Base-by-base conservation (phyloP, 2,329 filamentous ascomycete genomes). In the Penicillium sumatraense region DNA sequence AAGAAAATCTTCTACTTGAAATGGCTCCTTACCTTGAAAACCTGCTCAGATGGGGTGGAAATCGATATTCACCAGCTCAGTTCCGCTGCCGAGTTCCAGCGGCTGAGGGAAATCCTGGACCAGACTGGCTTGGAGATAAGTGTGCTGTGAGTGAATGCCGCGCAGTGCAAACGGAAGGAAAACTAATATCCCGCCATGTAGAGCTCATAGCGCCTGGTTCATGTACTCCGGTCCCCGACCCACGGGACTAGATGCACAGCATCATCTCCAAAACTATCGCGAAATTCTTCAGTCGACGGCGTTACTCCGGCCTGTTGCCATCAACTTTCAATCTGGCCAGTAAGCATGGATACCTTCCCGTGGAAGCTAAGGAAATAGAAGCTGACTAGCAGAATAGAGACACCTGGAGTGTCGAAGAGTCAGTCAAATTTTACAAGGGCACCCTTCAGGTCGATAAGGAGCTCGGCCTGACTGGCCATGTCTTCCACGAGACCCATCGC, bases 401-500 rank as follows among this genome's bases (percentile, higher is more conserved):
- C 29, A 53, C 63, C 20, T 73, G 68, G 66, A 62, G 63, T 4
- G 45, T 64, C 2, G 70, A 73, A 14, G 64, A 74, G 14, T 69
- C 70, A 1, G 66, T 73, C 4, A 59, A 68, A 27, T 74, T 74
- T 40, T 75, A 69, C 54, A 36, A 64, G n/a, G 60, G 60, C 3
- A 70, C 70, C 1, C 59, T 74, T 2, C 45, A 63, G 11, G 57
- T 74, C 8, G 69, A 73, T 14, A 60, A 62, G 3, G 69, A 72
- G 46, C 48, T 71, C 4, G 71, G 70, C 0, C 58, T 74, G 1
- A 27, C 59, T 1, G 72, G 70, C 3, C 61, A 54, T 6, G 66
- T 73, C 2, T 65, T 57, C 49, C 70, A 75, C 41, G 71, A 75
- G 57, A 72, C 67, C 9, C 71, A 73, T 29, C 61, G 70, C 9